These are phyloP conservation scores for Bothriochloa decipiens DNA, from an alignment of 176 grass and related monocot species.

Conservation along the genomic window DNA sequence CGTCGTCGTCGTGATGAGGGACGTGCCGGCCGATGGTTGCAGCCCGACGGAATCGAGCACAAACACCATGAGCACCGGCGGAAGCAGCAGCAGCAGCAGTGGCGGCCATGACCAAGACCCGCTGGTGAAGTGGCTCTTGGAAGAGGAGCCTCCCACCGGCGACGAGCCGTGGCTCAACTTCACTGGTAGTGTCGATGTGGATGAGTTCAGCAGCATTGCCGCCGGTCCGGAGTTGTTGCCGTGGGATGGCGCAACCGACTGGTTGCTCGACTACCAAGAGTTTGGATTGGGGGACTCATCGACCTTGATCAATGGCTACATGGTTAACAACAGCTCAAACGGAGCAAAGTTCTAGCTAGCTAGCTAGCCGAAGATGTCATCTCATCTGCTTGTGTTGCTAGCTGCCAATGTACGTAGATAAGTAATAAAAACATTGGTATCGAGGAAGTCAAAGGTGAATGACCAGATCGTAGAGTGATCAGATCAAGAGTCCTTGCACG, in stretches of 20 bases:
- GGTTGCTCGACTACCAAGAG: constrained; percentile 83
- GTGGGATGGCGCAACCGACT: constrained; percentile 63
- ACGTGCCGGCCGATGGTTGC: background rate
- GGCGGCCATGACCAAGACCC: constrained; percentile 49
- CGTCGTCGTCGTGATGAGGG: background rate
- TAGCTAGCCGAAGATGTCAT: constrained; percentile 31
- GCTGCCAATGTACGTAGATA: constrained; percentile 40
- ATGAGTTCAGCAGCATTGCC: constrained; percentile 48
- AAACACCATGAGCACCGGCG: constrained; percentile 28
- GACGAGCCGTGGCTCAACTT: constrained; percentile 65
- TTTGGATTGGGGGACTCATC: constrained; percentile 50
- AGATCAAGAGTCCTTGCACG: constrained; percentile 15
- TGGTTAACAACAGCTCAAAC: constrained; percentile 55
- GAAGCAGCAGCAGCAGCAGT: constrained; percentile 7
- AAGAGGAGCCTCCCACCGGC: constrained; percentile 57
- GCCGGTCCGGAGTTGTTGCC: constrained; percentile 38
- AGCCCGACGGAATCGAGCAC: constrained; percentile 52
- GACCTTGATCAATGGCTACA: constrained; percentile 30
- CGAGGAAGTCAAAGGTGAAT: constrained; percentile 4
- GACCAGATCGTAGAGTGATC: constrained; percentile 17
- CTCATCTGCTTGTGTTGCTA: constrained; percentile 37
- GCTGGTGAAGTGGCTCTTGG: constrained; percentile 64
- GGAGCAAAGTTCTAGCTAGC: constrained; percentile 52
- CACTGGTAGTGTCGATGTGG: constrained; percentile 18
- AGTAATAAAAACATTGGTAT: constrained; percentile 23